Percentiles rank a stretch among this genome's conserved stretches.
Conservation (phyloP, 2,329 filamentous ascomycete species). For the Ceratocystis ficicola region DNA sequence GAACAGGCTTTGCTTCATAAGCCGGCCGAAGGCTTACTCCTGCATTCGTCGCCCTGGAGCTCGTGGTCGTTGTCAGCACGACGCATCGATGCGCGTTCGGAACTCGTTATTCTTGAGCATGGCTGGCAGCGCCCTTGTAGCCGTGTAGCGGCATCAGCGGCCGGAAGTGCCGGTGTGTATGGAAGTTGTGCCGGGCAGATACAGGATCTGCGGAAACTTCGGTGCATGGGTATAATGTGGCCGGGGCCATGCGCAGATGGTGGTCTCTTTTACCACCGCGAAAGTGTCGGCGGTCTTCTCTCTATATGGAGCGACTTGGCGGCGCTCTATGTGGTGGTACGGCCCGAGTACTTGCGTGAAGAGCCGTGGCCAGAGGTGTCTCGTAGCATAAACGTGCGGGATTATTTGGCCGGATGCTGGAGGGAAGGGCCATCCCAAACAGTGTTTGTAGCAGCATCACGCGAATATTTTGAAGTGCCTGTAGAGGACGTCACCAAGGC, state of each 20-base stretch:
- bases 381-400: not conserved
- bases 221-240: conserved; percentile 16
- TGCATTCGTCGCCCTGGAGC: conserved; percentile 16
- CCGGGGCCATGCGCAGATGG: conserved; percentile 17
- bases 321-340: conserved; percentile 19
- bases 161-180: conserved; percentile 10
- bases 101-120: conserved; percentile 18
- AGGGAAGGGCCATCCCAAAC: conserved; percentile 8
- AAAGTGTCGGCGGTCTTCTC: conserved; percentile 9
- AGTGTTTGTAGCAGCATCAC: conserved; percentile 10
- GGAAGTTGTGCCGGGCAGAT: conserved; percentile 11
- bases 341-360: conserved; percentile 12
- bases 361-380: conserved; percentile 3
- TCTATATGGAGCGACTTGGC: conserved; percentile 16
- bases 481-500: conserved; percentile 10
- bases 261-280: conserved; percentile 10
- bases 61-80: conserved; percentile 17
- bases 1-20: not conserved
- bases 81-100: conserved; percentile 2
- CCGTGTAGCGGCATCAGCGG: conserved; percentile 5
- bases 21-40: not conserved
- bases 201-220: conserved; percentile 9
- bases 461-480: conserved; percentile 16
- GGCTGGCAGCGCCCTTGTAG: conserved; percentile 19
- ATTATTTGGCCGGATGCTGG: conserved; percentile 8